These are phyloP conservation scores for Psophocarpus tetragonolobus DNA, from an alignment of 306 rosid species.

Conservation along the genomic window DNA sequence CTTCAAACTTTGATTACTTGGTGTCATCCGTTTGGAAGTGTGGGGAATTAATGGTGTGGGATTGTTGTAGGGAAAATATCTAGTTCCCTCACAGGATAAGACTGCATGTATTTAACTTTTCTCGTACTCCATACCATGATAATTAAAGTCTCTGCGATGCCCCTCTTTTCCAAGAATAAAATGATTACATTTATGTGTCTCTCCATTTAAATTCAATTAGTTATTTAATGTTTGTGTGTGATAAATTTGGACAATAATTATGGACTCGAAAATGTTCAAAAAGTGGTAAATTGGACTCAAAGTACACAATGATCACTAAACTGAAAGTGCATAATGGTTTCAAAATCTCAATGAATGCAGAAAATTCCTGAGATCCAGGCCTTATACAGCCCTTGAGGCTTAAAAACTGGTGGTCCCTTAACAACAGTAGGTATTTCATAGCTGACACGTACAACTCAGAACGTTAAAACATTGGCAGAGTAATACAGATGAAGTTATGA, in stretches of 20 bases:
- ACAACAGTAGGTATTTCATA: background rate
- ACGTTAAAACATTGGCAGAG: background rate
- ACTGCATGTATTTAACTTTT: background rate
- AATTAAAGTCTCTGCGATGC: background rate
- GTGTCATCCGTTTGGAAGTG: slow-evolving; percentile 18
- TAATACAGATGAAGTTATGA: background rate
- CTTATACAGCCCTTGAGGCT: slow-evolving; percentile 4
- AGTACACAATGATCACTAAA: slow-evolving; percentile 28
- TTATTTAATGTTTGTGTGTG: background rate
- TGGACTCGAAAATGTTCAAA: background rate
- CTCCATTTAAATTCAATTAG: slow-evolving; percentile 16
- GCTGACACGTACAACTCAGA: background rate
- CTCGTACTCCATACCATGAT: background rate
- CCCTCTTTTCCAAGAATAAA: background rate
- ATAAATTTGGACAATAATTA: background rate
- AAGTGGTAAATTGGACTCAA: slow-evolving; percentile 36
- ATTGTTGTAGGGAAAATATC: background rate
- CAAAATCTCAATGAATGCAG: slow-evolving; percentile 12
- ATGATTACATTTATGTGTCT: background rate
- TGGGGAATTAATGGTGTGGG: slow-evolving; percentile 25
- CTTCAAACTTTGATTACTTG: slow-evolving; percentile 4
- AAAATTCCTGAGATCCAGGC: background rate
- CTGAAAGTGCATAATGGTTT: slow-evolving; percentile 2
- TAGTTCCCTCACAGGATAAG: slow-evolving; percentile 14
- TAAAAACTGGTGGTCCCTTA: slow-evolving; percentile 17